These are phyloP conservation scores for Dryadomyces sulphureus DNA, from an alignment of 2,329 filamentous ascomycete genomes.

Conservation along the genomic window DNA sequence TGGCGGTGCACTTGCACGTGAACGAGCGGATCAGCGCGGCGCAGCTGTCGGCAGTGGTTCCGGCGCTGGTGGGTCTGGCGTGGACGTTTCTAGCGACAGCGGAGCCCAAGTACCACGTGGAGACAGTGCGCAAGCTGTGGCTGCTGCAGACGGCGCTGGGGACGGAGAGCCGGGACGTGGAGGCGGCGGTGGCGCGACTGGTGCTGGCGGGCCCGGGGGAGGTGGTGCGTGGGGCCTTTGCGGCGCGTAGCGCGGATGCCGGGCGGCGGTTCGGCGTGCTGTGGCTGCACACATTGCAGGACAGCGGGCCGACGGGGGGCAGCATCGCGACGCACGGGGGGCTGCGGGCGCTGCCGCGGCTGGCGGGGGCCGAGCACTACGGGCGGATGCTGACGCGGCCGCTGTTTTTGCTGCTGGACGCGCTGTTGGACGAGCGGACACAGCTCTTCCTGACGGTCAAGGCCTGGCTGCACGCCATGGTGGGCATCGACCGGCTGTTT, in stretches of 20 bases:
- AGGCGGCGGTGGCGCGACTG: conserved; percentile 59
- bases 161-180: conserved; percentile 54
- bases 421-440: conserved; percentile 55
- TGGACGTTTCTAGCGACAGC: conserved; percentile 74
- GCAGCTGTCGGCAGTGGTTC: conserved; percentile 49
- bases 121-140: conserved; percentile 77
- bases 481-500: conserved; percentile 50
- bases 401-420: conserved; percentile 67
- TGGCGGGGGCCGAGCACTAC: conserved; percentile 45
- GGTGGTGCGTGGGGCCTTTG: conserved; percentile 28
- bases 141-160: conserved; percentile 63
- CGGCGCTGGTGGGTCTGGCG: conserved; percentile 52
- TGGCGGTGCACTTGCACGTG: conserved; percentile 41
- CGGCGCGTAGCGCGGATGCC: conserved; percentile 37
- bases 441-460: conserved; percentile 65
- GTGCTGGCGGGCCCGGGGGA: conserved; percentile 44
- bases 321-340: conserved; percentile 31
- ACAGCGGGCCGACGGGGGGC: conserved; percentile 31
- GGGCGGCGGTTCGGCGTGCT: conserved; percentile 59
- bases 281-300: conserved; percentile 67
- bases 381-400: conserved; percentile 67
- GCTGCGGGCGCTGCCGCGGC: conserved; percentile 22
- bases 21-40: conserved; percentile 33
- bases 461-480: conserved; percentile 60
- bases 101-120: conserved; percentile 85